Base-by-base conservation (phyloP, 2,329 filamentous ascomycete species). In the Cephalotrichum gorgonifer region DNA sequence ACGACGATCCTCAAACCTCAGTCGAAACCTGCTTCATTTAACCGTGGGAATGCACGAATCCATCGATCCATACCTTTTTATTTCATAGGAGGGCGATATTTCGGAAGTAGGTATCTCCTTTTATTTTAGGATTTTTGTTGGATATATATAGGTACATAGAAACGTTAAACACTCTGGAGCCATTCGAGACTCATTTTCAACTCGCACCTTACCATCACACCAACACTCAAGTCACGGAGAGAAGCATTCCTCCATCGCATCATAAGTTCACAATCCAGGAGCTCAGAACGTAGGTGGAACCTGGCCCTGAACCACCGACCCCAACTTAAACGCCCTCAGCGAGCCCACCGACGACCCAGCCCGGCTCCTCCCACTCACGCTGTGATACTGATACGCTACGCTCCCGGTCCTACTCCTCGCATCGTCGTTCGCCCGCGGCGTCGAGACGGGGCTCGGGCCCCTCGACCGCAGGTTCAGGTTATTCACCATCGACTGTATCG, bases 401-500 rank as follows among this genome's bases (percentile, higher is more conserved):
- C 48, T 50, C 31, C 46, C 41, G 30, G 48, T 47, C 28, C 52
- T 23, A 26, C 47, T 30, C 17, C 41, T 30, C 27, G 48, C 38
- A 46, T 50, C 31, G 30, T 44, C 46, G 33, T 23, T 26, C 43
- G 41, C 47, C 48, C 44, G 27, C 46, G 47, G 46, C 53, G 55
- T 48, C 50, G 52, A 26, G 57, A 57, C 23, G 50, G 27, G 14
- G 27, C 42, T n/a, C 8, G 54, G 15, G 51, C 44, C 7, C 43
- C 59, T 54, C 7, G 59, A 58, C n/a, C 62, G 58, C 2, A 61
- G 56, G 39, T 67, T 62, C 12, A 67, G 48, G 38, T 61, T 62
- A 50, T 57, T 56, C 55, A 64, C 61, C 58, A 62, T 62, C 4
- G 59, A 56, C 17, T 53, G 57, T 46, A 67, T 59, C 8, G 62